phyloP scores from a whole-genome alignment of 2,329 filamentous ascomycete genomes.

The Raffaelea albimanens region DNA sequence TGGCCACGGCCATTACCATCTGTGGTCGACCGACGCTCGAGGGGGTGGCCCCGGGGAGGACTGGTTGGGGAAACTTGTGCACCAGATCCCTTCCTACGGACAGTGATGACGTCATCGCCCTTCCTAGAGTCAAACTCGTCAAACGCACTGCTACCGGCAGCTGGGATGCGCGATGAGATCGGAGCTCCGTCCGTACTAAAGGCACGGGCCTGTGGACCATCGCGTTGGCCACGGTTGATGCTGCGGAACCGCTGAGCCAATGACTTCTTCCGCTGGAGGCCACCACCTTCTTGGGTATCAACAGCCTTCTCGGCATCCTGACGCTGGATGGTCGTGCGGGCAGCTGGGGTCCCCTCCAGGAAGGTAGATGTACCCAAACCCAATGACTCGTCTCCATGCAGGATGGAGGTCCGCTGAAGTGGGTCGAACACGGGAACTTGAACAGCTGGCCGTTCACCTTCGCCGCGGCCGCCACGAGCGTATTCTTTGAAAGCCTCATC shows the following conservation, averaged over 20 bases:
- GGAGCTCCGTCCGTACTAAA: constrained; percentile 15
- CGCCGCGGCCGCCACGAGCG: constrained; percentile 12
- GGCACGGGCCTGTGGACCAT: constrained; percentile 33
- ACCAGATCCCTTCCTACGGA: constrained; percentile 22
- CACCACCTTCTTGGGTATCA: constrained; percentile 44
- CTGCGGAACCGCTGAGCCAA: constrained; percentile 84
- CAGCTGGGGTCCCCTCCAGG: constrained; percentile 84
- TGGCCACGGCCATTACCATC: constrained; percentile 30
- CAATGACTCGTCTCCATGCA: constrained; percentile 75
- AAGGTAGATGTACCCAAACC: constrained; percentile 93
- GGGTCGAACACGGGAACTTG: constrained; percentile 57
- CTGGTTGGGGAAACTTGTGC: constrained; percentile 40
- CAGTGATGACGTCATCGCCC: constrained; percentile 40
- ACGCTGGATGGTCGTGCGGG: constrained; percentile 67
- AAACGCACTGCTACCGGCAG: constrained; percentile 54
- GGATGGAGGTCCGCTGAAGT: constrained; percentile 53
- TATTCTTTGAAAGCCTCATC: constrained; percentile 86
- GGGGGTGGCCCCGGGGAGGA: constrained; percentile 39
- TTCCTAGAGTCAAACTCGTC: constrained; percentile 61
- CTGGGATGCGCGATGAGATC: constrained; percentile 17
- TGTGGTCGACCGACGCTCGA: constrained; percentile 58
- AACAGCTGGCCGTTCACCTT: constrained; percentile 20
- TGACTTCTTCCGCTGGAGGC: constrained; percentile 84
- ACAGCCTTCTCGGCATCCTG: constrained; percentile 61
- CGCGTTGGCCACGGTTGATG: constrained; percentile 62